A percentile compares a stretch with the other conserved stretches of the same genome.
phyloP scores from a whole-genome alignment of 345 rosid genomes.

The Euphorbia pulcherrima region DNA sequence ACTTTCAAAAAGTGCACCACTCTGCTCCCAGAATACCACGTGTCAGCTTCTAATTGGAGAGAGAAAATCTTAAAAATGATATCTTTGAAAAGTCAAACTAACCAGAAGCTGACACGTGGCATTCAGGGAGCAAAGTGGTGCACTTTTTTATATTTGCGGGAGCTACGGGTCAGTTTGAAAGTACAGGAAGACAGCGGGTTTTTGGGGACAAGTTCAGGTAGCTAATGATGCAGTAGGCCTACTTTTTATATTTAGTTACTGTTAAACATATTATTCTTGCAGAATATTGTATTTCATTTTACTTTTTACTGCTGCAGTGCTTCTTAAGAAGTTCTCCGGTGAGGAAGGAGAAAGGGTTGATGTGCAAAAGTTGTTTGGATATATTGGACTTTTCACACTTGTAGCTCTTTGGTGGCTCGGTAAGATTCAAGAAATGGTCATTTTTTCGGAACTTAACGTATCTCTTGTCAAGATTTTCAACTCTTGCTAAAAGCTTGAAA shows the following conservation, averaged over 20 bases:
- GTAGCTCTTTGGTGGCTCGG: conserved; percentile 99
- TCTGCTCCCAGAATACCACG: no score
- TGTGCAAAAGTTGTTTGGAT: conserved; percentile 96
- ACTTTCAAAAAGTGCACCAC: no score
- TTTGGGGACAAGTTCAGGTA: no score
- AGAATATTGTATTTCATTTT: conserved; percentile 12
- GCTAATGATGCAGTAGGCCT: no score
- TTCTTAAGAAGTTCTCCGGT: conserved; percentile 90
- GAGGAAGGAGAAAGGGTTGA: conserved; percentile 93
- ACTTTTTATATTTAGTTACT: background rate
- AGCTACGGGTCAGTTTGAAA: no score
- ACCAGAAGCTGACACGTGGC: no score
- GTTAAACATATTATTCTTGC: background rate
- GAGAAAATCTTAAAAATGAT: no score
- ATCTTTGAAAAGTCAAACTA: no score
- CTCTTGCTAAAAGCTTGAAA: background rate
- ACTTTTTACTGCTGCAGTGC: conserved; percentile 56
- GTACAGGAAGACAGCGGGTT: no score
- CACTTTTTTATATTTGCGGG: no score
- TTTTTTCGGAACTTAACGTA: background rate
- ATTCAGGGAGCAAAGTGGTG: no score
- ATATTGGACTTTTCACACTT: conserved; percentile 90
- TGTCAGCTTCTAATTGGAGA: no score
- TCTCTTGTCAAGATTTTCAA: background rate
- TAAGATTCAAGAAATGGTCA: conserved; percentile 27